Evolutionary conservation across 2,329 filamentous ascomycete species (phyloP).

Genomic region (Zasmidium citrigriseum): DNA sequence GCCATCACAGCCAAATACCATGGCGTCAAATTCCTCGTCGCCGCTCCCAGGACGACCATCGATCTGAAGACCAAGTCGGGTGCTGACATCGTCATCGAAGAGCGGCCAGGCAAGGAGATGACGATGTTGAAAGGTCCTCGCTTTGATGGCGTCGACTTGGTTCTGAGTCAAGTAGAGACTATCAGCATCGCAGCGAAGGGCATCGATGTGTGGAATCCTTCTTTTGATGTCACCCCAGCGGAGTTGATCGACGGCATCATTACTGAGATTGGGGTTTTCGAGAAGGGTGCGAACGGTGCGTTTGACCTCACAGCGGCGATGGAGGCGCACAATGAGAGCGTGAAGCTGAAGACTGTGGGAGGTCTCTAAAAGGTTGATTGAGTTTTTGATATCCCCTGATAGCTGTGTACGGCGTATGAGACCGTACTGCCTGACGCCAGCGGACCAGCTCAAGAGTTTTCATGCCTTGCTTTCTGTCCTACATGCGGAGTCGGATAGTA

Average conservation of each 20-base stretch:
- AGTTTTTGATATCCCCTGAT: background rate
- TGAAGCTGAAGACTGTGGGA: conserved; percentile 36
- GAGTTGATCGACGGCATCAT: conserved; percentile 90
- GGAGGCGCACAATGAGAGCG: conserved; percentile 34
- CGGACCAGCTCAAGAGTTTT: no score
- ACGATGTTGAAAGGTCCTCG: conserved; percentile 80
- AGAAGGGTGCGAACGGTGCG: conserved; percentile 69
- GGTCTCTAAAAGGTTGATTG: conserved; percentile 23
- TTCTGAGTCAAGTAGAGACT: conserved; percentile 64
- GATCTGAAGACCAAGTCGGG: conserved; percentile 80
- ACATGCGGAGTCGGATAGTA: background rate
- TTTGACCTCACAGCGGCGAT: conserved; percentile 56
- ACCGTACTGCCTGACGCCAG: no score
- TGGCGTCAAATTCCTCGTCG: conserved; percentile 90
- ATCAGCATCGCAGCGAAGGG: conserved; percentile 76
- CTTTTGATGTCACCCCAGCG: conserved; percentile 91
- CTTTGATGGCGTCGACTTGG: conserved; percentile 61
- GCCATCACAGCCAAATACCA: conserved; percentile 89
- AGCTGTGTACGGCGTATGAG: background rate
- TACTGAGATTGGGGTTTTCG: conserved; percentile 85
- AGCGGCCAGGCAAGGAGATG: conserved; percentile 78
- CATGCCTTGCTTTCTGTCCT: no score
- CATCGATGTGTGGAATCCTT: conserved; percentile 92
- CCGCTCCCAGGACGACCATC: conserved; percentile 91
- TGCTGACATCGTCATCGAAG: conserved; percentile 82